phyloP scores from a whole-genome alignment of 352 stramenopile genomes.

The Globisporangium iwayamae region DNA sequence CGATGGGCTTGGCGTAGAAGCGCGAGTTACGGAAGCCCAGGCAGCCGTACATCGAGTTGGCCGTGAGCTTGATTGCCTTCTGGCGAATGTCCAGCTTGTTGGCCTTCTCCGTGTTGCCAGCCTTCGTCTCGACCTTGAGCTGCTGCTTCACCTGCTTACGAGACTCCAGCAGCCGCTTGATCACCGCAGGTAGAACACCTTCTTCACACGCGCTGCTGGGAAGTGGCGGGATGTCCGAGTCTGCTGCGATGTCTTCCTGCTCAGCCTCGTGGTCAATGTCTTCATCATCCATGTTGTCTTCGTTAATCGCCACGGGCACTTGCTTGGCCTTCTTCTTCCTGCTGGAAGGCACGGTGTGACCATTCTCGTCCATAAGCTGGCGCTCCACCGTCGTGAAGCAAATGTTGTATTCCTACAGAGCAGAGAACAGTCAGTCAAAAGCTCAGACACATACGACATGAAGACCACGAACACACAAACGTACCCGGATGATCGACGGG shows the following conservation, averaged over 20 bases:
- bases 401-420: conserved; percentile 98
- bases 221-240: conserved; percentile 86
- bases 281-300: conserved; percentile 78
- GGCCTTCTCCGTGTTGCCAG: conserved; percentile 77
- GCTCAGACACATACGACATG: background rate
- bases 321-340: conserved; percentile 55
- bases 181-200: conserved; percentile 95
- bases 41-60: conserved; percentile 99
- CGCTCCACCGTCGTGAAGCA: conserved; percentile 99
- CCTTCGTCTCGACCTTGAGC: conserved; percentile 93
- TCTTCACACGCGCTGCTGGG: conserved; percentile 72
- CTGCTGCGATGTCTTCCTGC: conserved; percentile 45
- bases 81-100: conserved; percentile 98
- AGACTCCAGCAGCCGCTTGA: conserved; percentile 97
- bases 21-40: conserved; percentile 98
- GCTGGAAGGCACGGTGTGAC: conserved; percentile 19
- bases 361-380: conserved; percentile 55
- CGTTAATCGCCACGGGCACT: conserved; percentile 48
- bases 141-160: conserved; percentile 97
- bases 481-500: conserved; percentile 96
- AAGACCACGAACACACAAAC: conserved; percentile 11
- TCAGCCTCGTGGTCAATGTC: conserved; percentile 73
- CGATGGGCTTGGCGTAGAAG: conserved; percentile 99
- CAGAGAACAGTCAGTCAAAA: conserved; percentile 5
- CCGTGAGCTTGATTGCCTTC: conserved; percentile 99